These are phyloP conservation scores for Lagenidium sp. DNA, from an alignment of 352 stramenopile species.

Conservation along the genomic window DNA sequence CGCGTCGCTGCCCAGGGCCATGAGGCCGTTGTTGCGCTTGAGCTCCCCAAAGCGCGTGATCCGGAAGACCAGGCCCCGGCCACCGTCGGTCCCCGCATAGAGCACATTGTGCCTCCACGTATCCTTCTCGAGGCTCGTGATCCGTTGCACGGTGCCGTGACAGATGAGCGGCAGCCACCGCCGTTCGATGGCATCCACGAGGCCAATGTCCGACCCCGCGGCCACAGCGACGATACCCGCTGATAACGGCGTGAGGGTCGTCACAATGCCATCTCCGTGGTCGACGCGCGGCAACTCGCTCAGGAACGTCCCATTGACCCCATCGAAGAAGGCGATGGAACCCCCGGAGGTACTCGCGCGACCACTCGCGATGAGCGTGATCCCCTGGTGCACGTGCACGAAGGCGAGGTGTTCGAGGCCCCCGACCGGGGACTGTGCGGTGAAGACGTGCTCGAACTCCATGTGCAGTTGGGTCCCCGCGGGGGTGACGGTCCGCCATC, in stretches of 20 bases:
- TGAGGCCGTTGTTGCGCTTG: conserved; percentile 10
- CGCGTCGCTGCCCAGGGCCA: conserved; percentile 3
- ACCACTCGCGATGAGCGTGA: conserved; percentile 6
- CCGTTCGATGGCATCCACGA: conserved; percentile 15
- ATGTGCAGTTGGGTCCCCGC: conserved; percentile 9
- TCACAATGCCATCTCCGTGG: no score
- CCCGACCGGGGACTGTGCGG: background rate
- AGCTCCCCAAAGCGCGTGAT: conserved; percentile 14
- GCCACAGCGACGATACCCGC: conserved; percentile 18
- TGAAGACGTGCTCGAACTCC: conserved; percentile 10
- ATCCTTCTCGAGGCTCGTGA: conserved; percentile 23
- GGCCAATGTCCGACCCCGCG: conserved; percentile 15
- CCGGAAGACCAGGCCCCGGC: conserved; percentile 18
- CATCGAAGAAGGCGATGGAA: conserved; percentile 6
- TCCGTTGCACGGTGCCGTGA: conserved; percentile 14
- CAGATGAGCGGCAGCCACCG: conserved; percentile 13
- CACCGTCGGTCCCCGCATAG: conserved; percentile 19
- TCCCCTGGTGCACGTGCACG: conserved; percentile 1
- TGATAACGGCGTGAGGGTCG: conserved; percentile 13
- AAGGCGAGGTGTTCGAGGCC: background rate
- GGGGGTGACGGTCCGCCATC: background rate
- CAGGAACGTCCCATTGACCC: conserved; percentile 7
- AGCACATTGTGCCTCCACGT: conserved; percentile 17
- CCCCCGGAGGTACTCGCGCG: background rate
- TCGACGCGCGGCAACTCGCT: conserved; percentile 1